Conservation (phyloP, 805 yeast genomes). For the Wickerhamomyces silvicola region DNA sequence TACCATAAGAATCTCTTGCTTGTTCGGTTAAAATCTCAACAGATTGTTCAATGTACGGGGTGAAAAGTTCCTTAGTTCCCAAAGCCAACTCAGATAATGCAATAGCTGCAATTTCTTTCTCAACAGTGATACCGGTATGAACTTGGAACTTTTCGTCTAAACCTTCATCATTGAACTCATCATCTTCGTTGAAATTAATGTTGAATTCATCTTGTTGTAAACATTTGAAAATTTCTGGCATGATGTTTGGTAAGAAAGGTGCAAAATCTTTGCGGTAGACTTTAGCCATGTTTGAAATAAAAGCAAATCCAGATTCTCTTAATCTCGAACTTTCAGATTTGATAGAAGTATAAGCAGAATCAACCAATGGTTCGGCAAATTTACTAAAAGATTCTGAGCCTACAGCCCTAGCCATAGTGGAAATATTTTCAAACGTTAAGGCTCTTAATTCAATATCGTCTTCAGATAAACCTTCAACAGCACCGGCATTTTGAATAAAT, state of each 20-base stretch:
- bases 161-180: slow-evolving; percentile 48
- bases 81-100: slow-evolving; percentile 83
- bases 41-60: slow-evolving; percentile 68
- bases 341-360: slow-evolving; percentile 78
- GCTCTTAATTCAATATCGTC: slow-evolving; percentile 91
- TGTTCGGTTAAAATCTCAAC: slow-evolving; percentile 60
- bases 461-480: slow-evolving; percentile 72
- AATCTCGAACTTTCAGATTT: slow-evolving; percentile 74
- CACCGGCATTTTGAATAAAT: slow-evolving; percentile 63
- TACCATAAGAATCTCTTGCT: slow-evolving; percentile 81
- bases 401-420: slow-evolving; percentile 95
- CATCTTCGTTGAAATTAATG: slow-evolving; percentile 50
- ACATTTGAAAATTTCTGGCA: slow-evolving; percentile 80
- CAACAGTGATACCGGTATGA: slow-evolving; percentile 91
- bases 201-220: slow-evolving; percentile 83
- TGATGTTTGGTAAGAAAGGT: slow-evolving; percentile 72
- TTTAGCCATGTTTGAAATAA: slow-evolving; percentile 88
- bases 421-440: slow-evolving; percentile 84
- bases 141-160: slow-evolving; percentile 71
- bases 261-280: slow-evolving; percentile 89
- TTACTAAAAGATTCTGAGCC: slow-evolving; percentile 84
- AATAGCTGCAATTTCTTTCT: slow-evolving; percentile 91
- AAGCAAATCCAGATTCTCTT: slow-evolving; percentile 92
- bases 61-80: slow-evolving; percentile 79
- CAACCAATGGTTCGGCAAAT: slow-evolving; percentile 81